Base-by-base conservation (phyloP, 306 rosid species). In the Cucurbita pepo region DNA sequence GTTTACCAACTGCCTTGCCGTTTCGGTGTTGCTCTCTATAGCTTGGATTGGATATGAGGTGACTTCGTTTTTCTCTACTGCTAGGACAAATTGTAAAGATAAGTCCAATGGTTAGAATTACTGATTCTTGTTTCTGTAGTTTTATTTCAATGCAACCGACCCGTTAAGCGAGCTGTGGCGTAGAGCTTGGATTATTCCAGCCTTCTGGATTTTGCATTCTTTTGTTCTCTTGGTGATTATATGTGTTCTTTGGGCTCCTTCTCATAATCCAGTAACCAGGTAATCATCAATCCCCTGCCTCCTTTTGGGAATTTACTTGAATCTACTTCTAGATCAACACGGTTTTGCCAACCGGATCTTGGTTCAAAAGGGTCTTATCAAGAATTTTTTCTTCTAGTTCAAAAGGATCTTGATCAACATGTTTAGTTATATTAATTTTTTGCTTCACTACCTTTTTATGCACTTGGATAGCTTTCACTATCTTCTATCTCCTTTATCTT, bases 21-120 rank as follows among this genome's bases (percentile, higher is more conserved):
- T 90, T 57, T 82, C 80, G 54, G 95, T 92, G 74, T 86, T 92
- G 41, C 86, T 92, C 54, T 92, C 97, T 37, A 85, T 92, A 73
- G 95, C 92, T 37, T 92, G 96, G 97, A 86, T 87, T 79, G 95
- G 97, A 79, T 92, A 90, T 81, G 97, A 92, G 97, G 97, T 92
- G 52, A 44, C n/a, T 18, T 45, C 13, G 16, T 18, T 41, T 62
- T 12, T 6, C 19, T 58, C 19, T 41, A 61, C 8, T 37, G 3
- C 8, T 66, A 12, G 37, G 45, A 21, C 40, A 66, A 45, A 21
- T 65, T 45, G 55, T 44, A 44, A 64, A 11, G 55, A 65, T 65
- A 6, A 44, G 11, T 12, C 38, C 40, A 43, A 6, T 21, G 11
- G 15, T 63, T 43, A 19, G 40, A 36, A 45, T 66, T 66, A 66